These are phyloP conservation scores for Colletotrichum phormii DNA, from an alignment of 2,329 filamentous ascomycete species.

Conservation along the genomic window DNA sequence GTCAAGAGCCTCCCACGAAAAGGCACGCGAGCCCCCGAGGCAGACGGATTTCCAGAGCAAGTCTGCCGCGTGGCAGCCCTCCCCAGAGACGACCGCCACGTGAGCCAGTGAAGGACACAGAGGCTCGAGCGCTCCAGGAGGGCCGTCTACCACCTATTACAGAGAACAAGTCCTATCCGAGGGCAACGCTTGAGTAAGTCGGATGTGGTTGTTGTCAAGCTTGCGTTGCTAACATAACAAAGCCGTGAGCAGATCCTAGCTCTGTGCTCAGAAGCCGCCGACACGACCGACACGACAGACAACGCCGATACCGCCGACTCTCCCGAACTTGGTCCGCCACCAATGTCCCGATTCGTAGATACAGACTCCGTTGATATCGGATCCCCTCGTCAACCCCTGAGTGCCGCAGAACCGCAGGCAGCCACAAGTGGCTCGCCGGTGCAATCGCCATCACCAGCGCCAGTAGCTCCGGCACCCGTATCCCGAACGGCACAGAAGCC, in stretches of 20 bases:
- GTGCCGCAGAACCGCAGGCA: not conserved
- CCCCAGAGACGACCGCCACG: conserved; percentile 65
- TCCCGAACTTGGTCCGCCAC: conserved; percentile 75
- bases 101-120: conserved; percentile 66
- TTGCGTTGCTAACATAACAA: conserved; percentile 39
- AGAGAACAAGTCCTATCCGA: conserved; percentile 76
- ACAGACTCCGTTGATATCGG: conserved; percentile 66
- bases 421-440: not conserved
- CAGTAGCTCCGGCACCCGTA: not conserved
- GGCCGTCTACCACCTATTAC: conserved; percentile 73
- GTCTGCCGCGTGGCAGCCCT: conserved; percentile 55
- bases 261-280: conserved; percentile 61
- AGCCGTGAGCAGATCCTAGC: conserved; percentile 73
- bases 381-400: conserved; percentile 51
- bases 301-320: conserved; percentile 63
- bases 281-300: conserved; percentile 55
- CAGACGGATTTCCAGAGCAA: conserved; percentile 24
- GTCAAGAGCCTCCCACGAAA: conserved; percentile 68
- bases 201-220: not conserved
- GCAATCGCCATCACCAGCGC: conserved; percentile 6
- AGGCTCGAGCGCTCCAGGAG: conserved; percentile 62
- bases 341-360: conserved; percentile 69
- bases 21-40: conserved; percentile 46
- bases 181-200: conserved; percentile 75
- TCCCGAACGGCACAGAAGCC: conserved; percentile 5